Conservation (phyloP, 306 rosid species). For the Fagus crenata region DNA sequence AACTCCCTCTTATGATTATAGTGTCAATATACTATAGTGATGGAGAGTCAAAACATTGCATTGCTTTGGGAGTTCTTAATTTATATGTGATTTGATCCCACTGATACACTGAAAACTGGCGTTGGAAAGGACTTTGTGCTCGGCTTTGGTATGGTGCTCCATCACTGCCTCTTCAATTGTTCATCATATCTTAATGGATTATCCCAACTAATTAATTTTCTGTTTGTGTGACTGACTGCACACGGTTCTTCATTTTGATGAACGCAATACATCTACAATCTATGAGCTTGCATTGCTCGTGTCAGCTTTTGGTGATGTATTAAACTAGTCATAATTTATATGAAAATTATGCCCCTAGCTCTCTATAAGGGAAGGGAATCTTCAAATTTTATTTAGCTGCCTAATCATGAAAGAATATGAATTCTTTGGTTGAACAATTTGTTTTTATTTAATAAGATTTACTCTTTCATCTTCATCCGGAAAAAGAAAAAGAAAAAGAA, state of each 20-base stretch:
- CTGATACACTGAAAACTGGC: background rate
- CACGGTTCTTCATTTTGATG: no score
- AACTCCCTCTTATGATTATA: background rate
- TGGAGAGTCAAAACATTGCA: background rate
- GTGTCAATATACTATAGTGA: background rate
- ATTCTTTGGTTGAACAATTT: background rate
- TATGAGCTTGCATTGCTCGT: no score
- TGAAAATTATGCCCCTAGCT: background rate
- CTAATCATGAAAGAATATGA: background rate
- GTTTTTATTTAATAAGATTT: no score
- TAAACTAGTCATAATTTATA: background rate
- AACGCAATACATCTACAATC: no score
- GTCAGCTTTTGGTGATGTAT: background rate
- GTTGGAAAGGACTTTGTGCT: background rate
- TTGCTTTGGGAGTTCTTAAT: background rate
- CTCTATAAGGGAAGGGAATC: background rate
- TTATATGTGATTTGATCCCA: background rate
- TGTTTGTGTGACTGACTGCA: no score
- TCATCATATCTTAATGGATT: background rate
- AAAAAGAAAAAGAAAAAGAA: no score
- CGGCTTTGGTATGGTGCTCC: background rate
- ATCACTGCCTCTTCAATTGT: background rate
- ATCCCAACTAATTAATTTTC: no score
- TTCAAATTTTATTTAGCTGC: no score
- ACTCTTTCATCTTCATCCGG: no score